These are phyloP conservation scores for Cytospora mali DNA, from an alignment of 2,329 filamentous ascomycete species.

Conservation along the genomic window DNA sequence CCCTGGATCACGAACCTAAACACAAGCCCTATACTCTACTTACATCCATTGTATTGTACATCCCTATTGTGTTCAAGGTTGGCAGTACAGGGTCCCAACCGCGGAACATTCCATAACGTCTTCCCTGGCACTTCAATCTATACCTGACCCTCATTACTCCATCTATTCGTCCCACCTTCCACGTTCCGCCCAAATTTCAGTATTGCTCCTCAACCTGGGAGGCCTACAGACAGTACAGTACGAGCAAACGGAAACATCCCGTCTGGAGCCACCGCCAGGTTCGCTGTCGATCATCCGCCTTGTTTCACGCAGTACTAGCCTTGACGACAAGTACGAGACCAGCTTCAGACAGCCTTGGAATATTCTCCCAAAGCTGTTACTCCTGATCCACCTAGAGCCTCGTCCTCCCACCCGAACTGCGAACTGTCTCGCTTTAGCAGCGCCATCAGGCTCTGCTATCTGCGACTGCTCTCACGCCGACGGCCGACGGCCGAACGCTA, in stretches of 20 bases:
- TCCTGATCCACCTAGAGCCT: constrained; percentile 22
- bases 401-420: constrained; percentile 10
- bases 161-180: constrained; percentile 14
- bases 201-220: constrained; percentile 10
- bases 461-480: background rate
- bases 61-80: background rate
- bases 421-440: constrained; percentile 13
- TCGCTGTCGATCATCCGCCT: constrained; percentile 2
- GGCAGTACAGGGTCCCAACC: background rate
- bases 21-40: background rate
- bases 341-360: no score
- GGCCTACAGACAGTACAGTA: background rate
- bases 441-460: constrained; percentile 6
- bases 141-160: constrained; percentile 20
- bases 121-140: constrained; percentile 22
- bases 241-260: background rate
- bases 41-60: background rate
- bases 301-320: constrained; percentile 10
- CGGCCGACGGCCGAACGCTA: background rate
- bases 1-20: background rate
- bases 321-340: constrained; percentile 15
- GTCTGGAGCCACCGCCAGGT: background rate
- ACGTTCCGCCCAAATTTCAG: constrained; percentile 8
- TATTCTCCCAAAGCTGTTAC: background rate
- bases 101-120: constrained; percentile 3